Evolutionary conservation across 2,329 filamentous ascomycete genomes (phyloP), one percentile per base, ranked within the genome.

Genomic region (Paraphoma chrysanthemicola): DNA sequence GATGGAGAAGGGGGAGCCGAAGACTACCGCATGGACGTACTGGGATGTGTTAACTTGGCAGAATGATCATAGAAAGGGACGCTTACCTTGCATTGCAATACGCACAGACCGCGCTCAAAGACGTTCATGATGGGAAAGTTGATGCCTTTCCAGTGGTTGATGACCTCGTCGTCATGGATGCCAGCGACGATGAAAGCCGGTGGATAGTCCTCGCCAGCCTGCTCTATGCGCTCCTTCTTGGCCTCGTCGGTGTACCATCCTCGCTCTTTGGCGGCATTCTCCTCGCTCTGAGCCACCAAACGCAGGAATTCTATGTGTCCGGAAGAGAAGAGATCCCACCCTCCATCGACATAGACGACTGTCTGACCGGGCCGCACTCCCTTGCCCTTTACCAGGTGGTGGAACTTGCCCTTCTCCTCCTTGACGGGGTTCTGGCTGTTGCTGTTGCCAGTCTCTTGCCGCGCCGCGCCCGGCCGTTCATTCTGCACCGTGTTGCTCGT

Each of bases 81-180:
- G 49, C 86, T 70, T 82, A 94, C 92, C 77, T 90, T 90, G 82
- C 95, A 99, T 73, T 99, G 95, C 60, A 98, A 81, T 30, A 98
- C 94, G 75, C 95, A 99, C 18, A 99, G 87, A 1, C 93, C 93
- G 42, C 95, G 90, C 82, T 99, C 95, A 70, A 94, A 97, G 54
- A 97, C 93, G 81, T 98, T 99, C 95, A 99, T 99, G 80, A 99
- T 98, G 28, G 95, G 95, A 74, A 97, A 99, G 80, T 99, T 99
- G 69, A 97, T 85, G 36, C 95, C 94, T 79, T 98, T 98, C 90
- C 93, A 96, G 69, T 90, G 83, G 78, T 99, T 99, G 77, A 99
- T 96, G 57, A 96, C 93, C 62, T 90, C 88, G 75, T 99, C 95
- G 70, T 97, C 91, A 78, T 99, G 95, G 23, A 99, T 89, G 47